phyloP scores from a whole-genome alignment of 2,329 filamentous ascomycete species.

The Colletotrichum orchidophilum region DNA sequence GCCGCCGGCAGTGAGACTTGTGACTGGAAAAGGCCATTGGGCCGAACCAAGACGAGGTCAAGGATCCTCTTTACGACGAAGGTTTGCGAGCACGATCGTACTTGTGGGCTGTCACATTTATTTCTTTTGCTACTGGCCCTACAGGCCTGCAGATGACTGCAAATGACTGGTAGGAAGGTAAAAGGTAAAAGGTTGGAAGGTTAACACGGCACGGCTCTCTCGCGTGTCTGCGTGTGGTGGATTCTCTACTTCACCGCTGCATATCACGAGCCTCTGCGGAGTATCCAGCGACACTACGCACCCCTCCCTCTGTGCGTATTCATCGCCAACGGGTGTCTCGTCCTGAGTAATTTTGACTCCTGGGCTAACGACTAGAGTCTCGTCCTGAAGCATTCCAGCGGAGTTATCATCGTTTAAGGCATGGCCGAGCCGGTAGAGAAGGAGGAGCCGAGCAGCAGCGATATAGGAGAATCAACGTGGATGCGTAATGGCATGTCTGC shows the following conservation, averaged over 20 bases:
- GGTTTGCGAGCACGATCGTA: conserved; percentile 28
- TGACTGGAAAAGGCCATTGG: conserved; percentile 7
- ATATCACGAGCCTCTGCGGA: conserved; percentile 12
- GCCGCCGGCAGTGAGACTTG: conserved; percentile 24
- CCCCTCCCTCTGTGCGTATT: background rate
- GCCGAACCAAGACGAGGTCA: conserved; percentile 2
- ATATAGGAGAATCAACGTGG: conserved; percentile 11
- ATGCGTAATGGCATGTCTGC: conserved; percentile 1
- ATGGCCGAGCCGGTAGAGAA: background rate
- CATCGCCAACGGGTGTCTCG: conserved; percentile 13
- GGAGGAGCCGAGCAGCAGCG: background rate
- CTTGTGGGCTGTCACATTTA: conserved; percentile 22
- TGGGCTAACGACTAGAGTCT: conserved; percentile 1
- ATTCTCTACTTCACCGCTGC: conserved; percentile 23
- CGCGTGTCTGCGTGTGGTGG: conserved; percentile 10
- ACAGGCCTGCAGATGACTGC: conserved; percentile 3
- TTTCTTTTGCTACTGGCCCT: background rate
- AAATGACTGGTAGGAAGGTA: background rate
- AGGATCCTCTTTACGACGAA: conserved; percentile 2
- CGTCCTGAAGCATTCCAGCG: conserved; percentile 21
- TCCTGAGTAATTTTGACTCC: background rate
- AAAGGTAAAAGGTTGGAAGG: background rate
- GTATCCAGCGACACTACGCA: conserved; percentile 1
- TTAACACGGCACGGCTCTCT: conserved; percentile 11
- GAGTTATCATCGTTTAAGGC: background rate